phyloP scores from a whole-genome alignment of 305 asterid genomes.

The Solanum aculeatissimum region DNA sequence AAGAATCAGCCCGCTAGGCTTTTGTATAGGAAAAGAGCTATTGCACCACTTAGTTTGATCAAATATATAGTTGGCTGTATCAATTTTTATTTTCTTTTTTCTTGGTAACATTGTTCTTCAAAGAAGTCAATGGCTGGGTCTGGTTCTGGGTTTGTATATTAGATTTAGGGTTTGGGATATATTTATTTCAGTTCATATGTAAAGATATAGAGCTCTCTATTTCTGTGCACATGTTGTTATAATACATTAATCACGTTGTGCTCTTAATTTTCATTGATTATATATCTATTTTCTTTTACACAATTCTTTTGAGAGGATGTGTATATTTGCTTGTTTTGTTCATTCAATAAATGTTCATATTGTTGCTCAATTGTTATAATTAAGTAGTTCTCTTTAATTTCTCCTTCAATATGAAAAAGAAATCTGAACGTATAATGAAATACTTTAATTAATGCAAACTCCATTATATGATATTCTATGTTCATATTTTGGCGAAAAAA shows the following conservation, averaged over 20 bases:
- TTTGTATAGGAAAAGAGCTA: background rate
- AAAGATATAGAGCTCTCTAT: background rate
- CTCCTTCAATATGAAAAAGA: no score
- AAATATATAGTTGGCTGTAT: background rate
- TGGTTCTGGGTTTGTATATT: background rate
- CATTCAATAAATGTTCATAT: background rate
- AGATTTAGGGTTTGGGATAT: background rate
- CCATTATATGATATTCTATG: background rate
- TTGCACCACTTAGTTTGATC: background rate
- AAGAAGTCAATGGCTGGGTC: background rate
- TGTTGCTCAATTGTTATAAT: background rate
- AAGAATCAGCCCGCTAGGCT: background rate
- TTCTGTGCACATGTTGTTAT: background rate
- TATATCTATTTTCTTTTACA: background rate
- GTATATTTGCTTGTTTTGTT: background rate
- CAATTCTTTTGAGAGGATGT: background rate
- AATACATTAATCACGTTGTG: background rate
- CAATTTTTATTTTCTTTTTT: background rate
- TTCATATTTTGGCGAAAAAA: background rate
- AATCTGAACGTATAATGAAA: background rate
- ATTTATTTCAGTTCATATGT: background rate
- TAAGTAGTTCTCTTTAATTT: background rate
- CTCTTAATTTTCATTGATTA: background rate
- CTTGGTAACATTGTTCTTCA: background rate
- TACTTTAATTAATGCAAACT: background rate